Evolutionary conservation across 1,139 yeast genomes (phyloP).

Genomic region (Sugiyamaella grinbergsii): DNA sequence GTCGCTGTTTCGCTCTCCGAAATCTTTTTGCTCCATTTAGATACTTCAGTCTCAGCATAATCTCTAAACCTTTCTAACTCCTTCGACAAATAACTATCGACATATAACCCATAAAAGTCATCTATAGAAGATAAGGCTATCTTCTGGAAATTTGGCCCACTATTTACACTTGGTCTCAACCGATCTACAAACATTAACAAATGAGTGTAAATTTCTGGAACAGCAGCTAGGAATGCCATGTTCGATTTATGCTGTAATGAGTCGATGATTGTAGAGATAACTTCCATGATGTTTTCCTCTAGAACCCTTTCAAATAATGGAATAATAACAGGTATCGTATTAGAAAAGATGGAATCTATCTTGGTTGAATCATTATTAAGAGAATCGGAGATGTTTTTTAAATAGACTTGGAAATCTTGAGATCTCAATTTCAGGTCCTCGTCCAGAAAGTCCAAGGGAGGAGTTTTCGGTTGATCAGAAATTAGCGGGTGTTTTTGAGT

Average conservation of each 20-base stretch:
- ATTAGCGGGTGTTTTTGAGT: conserved; percentile 51
- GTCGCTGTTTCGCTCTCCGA: conserved; percentile 44
- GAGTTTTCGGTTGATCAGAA: conserved; percentile 19
- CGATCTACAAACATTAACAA: conserved; percentile 31
- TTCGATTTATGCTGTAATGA: conserved; percentile 16
- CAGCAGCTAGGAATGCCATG: not conserved
- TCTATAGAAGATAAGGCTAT: conserved; percentile 47
- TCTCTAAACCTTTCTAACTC: conserved; percentile 44
- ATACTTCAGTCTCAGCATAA: conserved; percentile 39
- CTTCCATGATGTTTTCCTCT: conserved; percentile 43
- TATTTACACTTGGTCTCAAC: conserved; percentile 37
- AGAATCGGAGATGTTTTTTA: conserved; percentile 42
- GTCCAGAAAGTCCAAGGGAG: conserved; percentile 31
- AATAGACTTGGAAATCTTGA: conserved; percentile 36
- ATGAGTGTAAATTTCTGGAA: conserved; percentile 32
- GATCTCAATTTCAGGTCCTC: conserved; percentile 38
- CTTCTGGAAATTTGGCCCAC: conserved; percentile 41
- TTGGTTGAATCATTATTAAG: conserved; percentile 43
- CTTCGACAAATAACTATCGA: conserved; percentile 46
- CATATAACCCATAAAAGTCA: conserved; percentile 50
- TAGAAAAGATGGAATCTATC: conserved; percentile 44
- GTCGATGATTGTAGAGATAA: conserved; percentile 37
- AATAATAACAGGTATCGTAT: conserved; percentile 36
- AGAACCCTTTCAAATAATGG: conserved; percentile 42
- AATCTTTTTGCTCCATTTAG: conserved; percentile 42